These are phyloP conservation scores for Trichoderma asperellum DNA, from an alignment of 2,329 filamentous ascomycete genomes.

Conservation along the genomic window DNA sequence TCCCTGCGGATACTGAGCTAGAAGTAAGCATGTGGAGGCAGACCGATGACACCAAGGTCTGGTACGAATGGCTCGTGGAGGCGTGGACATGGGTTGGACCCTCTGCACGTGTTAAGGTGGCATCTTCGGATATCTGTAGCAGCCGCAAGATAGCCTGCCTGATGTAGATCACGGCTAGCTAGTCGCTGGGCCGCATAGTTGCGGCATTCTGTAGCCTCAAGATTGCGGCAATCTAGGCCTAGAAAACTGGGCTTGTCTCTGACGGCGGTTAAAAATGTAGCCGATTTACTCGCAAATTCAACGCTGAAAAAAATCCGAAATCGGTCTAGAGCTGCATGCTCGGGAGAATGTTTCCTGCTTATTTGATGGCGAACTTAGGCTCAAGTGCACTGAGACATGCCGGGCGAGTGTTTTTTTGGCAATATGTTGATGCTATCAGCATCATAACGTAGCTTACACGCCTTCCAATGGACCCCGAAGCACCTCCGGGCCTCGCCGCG, in stretches of 20 bases:
- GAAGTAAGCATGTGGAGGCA: constrained; percentile 95
- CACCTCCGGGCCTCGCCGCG: constrained; percentile 26
- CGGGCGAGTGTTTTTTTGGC: neutral
- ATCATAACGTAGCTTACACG: neutral
- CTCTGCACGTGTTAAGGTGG: constrained; percentile 67
- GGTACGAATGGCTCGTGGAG: constrained; percentile 98
- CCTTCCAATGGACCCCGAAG: neutral
- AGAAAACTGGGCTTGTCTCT: neutral
- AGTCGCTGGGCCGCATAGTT: neutral
- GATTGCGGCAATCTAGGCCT: constrained; percentile 9
- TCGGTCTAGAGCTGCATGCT: neutral
- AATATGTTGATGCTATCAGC: neutral
- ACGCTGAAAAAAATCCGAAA: constrained; percentile 12
- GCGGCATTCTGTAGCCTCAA: constrained; percentile 6
- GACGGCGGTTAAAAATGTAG: constrained; percentile 20
- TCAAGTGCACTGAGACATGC: neutral
- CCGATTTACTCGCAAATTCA: constrained; percentile 1
- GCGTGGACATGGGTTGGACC: constrained; percentile 70
- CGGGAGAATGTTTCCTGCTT: neutral
- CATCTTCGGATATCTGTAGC: constrained; percentile 67
- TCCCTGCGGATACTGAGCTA: constrained; percentile 82
- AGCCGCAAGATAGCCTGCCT: constrained; percentile 71
- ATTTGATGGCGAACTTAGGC: neutral
- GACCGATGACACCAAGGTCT: constrained; percentile 92
- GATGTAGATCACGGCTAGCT: constrained; percentile 54